Conservation (phyloP, 257 asterid species). For the Ballota nigra region DNA sequence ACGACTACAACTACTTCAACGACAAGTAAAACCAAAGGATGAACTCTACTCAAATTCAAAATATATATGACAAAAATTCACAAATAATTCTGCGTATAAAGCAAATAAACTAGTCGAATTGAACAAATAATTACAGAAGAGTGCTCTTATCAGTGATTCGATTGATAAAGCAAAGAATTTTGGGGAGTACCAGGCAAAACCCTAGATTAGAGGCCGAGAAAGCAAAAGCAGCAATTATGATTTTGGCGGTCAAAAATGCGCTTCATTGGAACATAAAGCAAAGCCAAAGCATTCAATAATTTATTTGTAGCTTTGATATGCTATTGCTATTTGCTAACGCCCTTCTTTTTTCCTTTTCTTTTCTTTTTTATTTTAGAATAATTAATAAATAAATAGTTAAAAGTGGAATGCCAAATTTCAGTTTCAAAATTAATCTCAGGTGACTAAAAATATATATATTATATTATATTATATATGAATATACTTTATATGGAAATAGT, state of each 20-base stretch:
- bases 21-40: conserved; percentile 13
- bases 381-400: not conserved
- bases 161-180: conserved; percentile 28
- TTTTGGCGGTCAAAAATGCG: conserved; percentile 62
- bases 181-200: conserved; percentile 40
- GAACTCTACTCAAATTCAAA: conserved; percentile 20
- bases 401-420: not conserved
- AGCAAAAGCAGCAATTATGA: conserved; percentile 67
- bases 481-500: too few relatives aligned
- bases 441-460: too few relatives aligned
- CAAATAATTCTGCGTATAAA: not conserved
- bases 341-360: not conserved
- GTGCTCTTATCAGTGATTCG: not conserved
- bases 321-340: not conserved
- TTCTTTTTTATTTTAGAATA: conserved; percentile 13
- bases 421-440: not conserved
- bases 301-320: conserved; percentile 34
- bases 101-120: conserved; percentile 21
- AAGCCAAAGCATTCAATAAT: conserved; percentile 24
- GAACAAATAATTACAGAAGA: not conserved
- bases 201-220: conserved; percentile 56
- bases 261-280: conserved; percentile 24
- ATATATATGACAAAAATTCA: conserved; percentile 9
- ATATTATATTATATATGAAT: too few relatives aligned
- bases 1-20: not conserved